phyloP scores from a whole-genome alignment of 164 flowering plant species.

The Macadamia tetraphylla region DNA sequence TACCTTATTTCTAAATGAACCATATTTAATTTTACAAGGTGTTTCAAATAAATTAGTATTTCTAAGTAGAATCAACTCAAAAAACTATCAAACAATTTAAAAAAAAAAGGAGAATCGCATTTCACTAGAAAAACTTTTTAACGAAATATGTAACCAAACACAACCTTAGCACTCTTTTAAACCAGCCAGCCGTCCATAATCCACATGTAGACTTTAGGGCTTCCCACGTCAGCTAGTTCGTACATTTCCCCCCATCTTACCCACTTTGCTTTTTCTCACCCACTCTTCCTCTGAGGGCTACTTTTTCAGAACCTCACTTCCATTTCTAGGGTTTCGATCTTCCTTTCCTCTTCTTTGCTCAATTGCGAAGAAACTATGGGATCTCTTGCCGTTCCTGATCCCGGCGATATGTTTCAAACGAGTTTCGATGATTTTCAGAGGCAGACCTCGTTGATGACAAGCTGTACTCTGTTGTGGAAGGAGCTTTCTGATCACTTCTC shows the following conservation, averaged over 20 bases:
- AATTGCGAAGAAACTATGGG: conserved; percentile 37
- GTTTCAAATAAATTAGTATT: no score
- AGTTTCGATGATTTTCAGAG: conserved; percentile 84
- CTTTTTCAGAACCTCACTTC: conserved; percentile 7
- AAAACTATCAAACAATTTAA: no score
- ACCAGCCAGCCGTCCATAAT: no score
- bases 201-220: conserved; percentile 17
- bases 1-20: no score
- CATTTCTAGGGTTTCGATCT: conserved; percentile 28
- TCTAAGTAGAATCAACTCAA: no score
- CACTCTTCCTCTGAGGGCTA: neutral
- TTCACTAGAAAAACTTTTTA: no score
- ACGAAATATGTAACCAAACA: no score
- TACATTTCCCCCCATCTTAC: conserved; percentile 7
- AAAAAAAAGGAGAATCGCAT: no score
- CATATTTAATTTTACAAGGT: no score
- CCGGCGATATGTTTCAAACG: conserved; percentile 54
- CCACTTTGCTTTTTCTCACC: neutral
- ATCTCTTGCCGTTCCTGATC: conserved; percentile 52
- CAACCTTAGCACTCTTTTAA: no score
- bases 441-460: conserved; percentile 78
- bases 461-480: conserved; percentile 91
- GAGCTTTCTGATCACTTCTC: conserved; percentile 95
- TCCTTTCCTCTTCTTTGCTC: neutral
- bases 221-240: conserved; percentile 31